Percentiles rank a stretch among this genome's conserved stretches.
These are phyloP conservation scores for Ambrosia artemisiifolia DNA, from an alignment of 129 eudicot genomes.

Conservation along the genomic window DNA sequence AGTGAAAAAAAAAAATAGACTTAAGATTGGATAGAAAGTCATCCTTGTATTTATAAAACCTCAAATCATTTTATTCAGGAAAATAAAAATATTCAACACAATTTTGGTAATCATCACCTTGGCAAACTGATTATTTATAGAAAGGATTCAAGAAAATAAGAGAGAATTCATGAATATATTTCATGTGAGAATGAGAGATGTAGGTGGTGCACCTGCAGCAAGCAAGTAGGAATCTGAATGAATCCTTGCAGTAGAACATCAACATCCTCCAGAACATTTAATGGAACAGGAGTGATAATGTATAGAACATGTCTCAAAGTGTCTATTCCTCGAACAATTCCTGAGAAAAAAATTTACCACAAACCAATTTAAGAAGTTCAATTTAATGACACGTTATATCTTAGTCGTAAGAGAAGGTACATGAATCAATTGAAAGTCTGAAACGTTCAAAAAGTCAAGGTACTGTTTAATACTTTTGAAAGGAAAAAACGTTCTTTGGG, in stretches of 20 bases:
- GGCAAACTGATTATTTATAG: not conserved
- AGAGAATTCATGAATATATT: not conserved
- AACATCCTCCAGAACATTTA: slow-evolving; percentile 54
- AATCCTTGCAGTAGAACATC: slow-evolving; percentile 80
- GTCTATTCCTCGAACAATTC: slow-evolving; percentile 82
- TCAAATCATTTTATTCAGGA: not conserved
- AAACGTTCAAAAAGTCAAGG: not conserved
- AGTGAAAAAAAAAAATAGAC: not conserved
- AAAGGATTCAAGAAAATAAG: not conserved
- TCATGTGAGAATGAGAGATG: not conserved
- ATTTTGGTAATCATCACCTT: not conserved
- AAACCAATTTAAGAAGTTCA: not conserved
- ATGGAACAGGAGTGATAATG: slow-evolving; percentile 77
- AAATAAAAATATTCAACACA: not conserved
- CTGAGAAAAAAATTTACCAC: slow-evolving; percentile 31
- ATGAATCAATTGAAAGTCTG: not conserved
- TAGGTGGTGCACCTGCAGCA: slow-evolving; percentile 66
- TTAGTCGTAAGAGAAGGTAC: not conserved
- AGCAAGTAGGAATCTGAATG: slow-evolving; percentile 73
- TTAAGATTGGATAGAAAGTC: not conserved
- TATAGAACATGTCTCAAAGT: slow-evolving; percentile 47
- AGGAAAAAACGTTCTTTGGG: not conserved
- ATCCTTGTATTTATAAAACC: not conserved
- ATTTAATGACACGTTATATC: not conserved
- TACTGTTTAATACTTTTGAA: not conserved